Conservation (phyloP, 2,329 filamentous ascomycete species). For the Nakataea oryzae region DNA sequence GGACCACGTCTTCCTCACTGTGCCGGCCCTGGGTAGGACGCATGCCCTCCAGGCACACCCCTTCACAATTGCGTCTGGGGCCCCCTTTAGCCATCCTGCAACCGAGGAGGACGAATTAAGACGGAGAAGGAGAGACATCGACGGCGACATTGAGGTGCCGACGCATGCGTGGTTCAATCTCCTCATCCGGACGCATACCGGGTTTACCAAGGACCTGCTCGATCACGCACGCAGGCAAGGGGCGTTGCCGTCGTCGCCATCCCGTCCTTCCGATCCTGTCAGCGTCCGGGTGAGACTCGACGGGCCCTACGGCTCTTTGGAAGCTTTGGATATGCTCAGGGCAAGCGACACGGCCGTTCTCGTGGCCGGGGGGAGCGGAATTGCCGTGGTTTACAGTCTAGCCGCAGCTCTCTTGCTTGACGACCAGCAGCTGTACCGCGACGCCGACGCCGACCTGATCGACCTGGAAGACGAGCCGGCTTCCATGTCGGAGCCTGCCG, state of each 20-base stretch:
- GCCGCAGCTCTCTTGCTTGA: conserved; percentile 36
- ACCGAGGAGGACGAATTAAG: neutral
- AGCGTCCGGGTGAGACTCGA: conserved; percentile 43
- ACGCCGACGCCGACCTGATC: neutral
- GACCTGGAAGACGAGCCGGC: neutral
- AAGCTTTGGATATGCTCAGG: conserved; percentile 41
- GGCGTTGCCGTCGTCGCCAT: conserved; percentile 3
- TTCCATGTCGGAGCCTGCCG: conserved; percentile 2
- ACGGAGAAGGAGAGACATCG: too few species aligned
- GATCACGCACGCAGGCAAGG: conserved; percentile 27
- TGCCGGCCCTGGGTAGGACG: conserved; percentile 40
- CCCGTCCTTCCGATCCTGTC: conserved; percentile 15
- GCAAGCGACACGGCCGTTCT: conserved; percentile 38
- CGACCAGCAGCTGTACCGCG: conserved; percentile 8
- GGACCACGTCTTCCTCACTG: conserved; percentile 53
- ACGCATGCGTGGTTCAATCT: conserved; percentile 42
- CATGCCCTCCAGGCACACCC: conserved; percentile 52
- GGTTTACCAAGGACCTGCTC: conserved; percentile 48
- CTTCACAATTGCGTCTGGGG: conserved; percentile 55
- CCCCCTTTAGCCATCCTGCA: conserved; percentile 21
- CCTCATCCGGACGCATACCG: conserved; percentile 47
- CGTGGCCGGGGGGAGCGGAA: conserved; percentile 53
- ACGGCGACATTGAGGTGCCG: conserved; percentile 5
- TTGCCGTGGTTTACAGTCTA: conserved; percentile 53
- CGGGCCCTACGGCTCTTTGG: conserved; percentile 51